These are phyloP conservation scores for Ploettnerulaceae sp. DNA, from an alignment of 2,329 filamentous ascomycete species.

Conservation along the genomic window DNA sequence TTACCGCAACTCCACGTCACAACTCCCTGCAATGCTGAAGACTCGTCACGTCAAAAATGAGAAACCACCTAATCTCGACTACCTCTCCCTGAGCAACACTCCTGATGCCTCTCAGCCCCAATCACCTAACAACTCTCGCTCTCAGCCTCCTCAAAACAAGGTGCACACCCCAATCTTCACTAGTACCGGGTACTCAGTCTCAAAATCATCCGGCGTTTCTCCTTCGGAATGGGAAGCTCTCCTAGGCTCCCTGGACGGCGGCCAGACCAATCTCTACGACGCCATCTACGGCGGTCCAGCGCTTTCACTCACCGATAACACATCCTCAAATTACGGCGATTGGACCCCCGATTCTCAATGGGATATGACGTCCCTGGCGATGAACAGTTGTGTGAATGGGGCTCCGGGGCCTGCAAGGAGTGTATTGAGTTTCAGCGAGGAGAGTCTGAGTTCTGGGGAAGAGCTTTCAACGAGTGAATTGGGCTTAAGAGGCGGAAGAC, in stretches of 20 bases:
- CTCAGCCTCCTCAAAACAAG: slow-evolving; percentile 37
- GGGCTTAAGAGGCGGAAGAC: slow-evolving; percentile 16
- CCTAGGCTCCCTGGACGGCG: slow-evolving; percentile 72
- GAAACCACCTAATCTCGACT: slow-evolving; percentile 51
- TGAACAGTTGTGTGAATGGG: slow-evolving; percentile 34
- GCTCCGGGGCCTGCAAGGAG: slow-evolving; percentile 42
- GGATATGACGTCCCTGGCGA: slow-evolving; percentile 38
- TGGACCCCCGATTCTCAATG: slow-evolving; percentile 55
- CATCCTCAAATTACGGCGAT: slow-evolving; percentile 31
- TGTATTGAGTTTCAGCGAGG: slow-evolving; percentile 55
- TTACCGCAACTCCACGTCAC: slow-evolving; percentile 34
- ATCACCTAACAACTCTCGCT: slow-evolving; percentile 38
- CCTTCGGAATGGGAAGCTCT: slow-evolving; percentile 78
- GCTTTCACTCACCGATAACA: slow-evolving; percentile 27
- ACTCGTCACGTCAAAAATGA: slow-evolving; percentile 17
- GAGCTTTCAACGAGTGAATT: slow-evolving; percentile 34
- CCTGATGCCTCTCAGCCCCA: slow-evolving; percentile 44
- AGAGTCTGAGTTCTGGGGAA: slow-evolving; percentile 51
- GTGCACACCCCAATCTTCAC: slow-evolving; percentile 33
- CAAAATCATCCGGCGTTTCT: slow-evolving; percentile 44
- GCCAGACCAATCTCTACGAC: slow-evolving; percentile 78
- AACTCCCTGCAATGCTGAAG: slow-evolving; percentile 20
- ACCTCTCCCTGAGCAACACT: slow-evolving; percentile 48
- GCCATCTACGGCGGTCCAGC: slow-evolving; percentile 68
- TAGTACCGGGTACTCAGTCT: slow-evolving; percentile 36